Evolutionary conservation across 164 flowering plant species (phyloP).

Genomic region (Aristolochia californica): DNA sequence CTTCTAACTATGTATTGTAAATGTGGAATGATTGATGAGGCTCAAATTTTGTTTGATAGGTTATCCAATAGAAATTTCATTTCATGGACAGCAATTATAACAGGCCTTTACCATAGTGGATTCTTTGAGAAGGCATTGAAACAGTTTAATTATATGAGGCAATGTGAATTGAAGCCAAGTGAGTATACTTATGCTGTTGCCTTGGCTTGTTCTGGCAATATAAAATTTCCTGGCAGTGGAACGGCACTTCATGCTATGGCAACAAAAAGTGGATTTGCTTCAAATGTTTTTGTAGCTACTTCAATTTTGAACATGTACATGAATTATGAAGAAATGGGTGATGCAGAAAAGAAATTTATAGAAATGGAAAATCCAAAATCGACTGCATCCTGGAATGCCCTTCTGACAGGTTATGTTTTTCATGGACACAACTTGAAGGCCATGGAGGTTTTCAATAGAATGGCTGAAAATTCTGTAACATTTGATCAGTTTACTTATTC

Average conservation of each 20-base stretch:
- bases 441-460: constrained; percentile 13
- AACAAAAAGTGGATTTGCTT: constrained; percentile 12
- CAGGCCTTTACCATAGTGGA: constrained; percentile 12
- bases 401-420: constrained; percentile 13
- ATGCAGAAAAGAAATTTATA: constrained; percentile 12
- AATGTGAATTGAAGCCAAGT: constrained; percentile 13
- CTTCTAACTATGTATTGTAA: constrained; percentile 19
- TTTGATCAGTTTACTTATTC: constrained; percentile 19
- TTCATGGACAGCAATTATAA: constrained; percentile 23
- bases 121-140: constrained; percentile 12
- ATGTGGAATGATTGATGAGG: constrained; percentile 16
- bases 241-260: constrained; percentile 16
- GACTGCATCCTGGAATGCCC: constrained; percentile 24
- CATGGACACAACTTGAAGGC: constrained; percentile 14
- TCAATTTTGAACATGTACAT: constrained; percentile 21
- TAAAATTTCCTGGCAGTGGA: constrained; percentile 4
- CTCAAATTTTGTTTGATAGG: constrained; percentile 11
- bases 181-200: constrained; percentile 12
- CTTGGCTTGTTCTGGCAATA: constrained; percentile 12
- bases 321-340: constrained; percentile 10
- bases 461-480: constrained; percentile 4
- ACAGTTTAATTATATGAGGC: constrained; percentile 12
- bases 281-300: constrained; percentile 15
- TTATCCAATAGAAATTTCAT: constrained; percentile 12
- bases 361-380: constrained; percentile 10